phyloP scores from a whole-genome alignment of 352 stramenopile genomes.

The Pythium periplocum region DNA sequence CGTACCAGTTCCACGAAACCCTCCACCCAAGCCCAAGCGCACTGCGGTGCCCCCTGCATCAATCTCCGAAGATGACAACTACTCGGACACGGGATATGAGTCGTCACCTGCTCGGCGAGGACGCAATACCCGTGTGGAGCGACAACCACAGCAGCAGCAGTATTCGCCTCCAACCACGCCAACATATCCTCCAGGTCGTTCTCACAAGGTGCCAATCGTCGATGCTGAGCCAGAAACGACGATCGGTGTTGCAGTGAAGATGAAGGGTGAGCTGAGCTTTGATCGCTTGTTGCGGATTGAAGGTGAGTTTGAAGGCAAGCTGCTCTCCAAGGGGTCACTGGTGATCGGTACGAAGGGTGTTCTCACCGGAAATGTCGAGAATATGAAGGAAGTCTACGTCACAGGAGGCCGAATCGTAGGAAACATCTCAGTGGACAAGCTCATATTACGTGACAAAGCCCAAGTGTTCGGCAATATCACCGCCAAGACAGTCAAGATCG shows the following conservation, averaged over 20 bases:
- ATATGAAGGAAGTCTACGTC: slow-evolving; percentile 87
- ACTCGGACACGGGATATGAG: slow-evolving; percentile 58
- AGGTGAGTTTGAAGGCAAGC: slow-evolving; percentile 85
- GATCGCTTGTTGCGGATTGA: slow-evolving; percentile 86
- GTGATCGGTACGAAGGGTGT: slow-evolving; percentile 80
- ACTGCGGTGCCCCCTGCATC: slow-evolving; percentile 35
- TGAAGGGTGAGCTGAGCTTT: slow-evolving; percentile 89
- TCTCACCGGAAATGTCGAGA: slow-evolving; percentile 75
- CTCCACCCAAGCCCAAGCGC: slow-evolving; percentile 71
- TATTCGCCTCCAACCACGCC: slow-evolving; percentile 61
- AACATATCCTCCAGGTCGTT: slow-evolving; percentile 39
- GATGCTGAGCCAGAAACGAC: slow-evolving; percentile 78
- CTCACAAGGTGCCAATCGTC: slow-evolving; percentile 58
- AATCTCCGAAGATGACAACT: slow-evolving; percentile 45
- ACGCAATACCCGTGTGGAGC: slow-evolving; percentile 44
- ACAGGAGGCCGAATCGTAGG: slow-evolving; percentile 83
- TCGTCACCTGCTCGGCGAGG: slow-evolving; percentile 54
- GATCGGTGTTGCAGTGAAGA: slow-evolving; percentile 77
- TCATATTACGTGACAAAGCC: slow-evolving; percentile 81
- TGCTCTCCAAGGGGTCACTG: slow-evolving; percentile 86
- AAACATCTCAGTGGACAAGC: slow-evolving; percentile 81
- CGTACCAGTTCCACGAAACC: slow-evolving; percentile 35
- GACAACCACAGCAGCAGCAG: slow-evolving; percentile 13
- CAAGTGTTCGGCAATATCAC: slow-evolving; percentile 88
- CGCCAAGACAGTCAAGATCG: slow-evolving; percentile 86